Evolutionary conservation across 2,329 filamentous ascomycete species (phyloP).

Genomic region (Penicillium palitans): DNA sequence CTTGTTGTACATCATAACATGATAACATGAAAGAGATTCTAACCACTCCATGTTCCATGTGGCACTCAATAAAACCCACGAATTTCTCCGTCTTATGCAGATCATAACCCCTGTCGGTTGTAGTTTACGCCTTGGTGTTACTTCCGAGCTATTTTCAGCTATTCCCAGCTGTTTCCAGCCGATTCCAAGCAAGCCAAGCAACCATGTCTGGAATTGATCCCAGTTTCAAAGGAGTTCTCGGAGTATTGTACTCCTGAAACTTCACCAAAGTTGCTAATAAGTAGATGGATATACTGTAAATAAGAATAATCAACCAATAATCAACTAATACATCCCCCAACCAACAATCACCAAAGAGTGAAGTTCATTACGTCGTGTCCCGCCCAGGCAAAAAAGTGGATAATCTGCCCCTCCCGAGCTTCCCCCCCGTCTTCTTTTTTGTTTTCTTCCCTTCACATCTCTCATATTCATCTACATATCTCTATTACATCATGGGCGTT

Average conservation of each 20-base stretch:
- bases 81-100: background rate
- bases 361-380: constrained; percentile 3
- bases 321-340: no score
- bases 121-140: background rate
- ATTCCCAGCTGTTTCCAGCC: background rate
- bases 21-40: background rate
- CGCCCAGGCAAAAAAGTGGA: constrained; percentile 9
- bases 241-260: background rate
- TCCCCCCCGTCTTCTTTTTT: background rate
- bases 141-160: background rate
- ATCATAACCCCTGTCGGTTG: background rate
- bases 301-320: background rate
- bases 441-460: constrained; percentile 1
- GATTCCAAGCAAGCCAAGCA: background rate
- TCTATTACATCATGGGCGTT: constrained; percentile 60
- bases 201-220: background rate
- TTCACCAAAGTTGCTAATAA: background rate
- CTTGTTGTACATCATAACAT: background rate
- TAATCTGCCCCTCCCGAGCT: constrained; percentile 6
- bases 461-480: background rate
- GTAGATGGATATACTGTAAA: no score
- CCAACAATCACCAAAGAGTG: background rate
- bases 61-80: background rate
- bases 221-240: background rate
- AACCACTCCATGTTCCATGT: background rate